Evolutionary conservation across 305 asterid species (phyloP).

Genomic region (Fraxinus greggii): DNA sequence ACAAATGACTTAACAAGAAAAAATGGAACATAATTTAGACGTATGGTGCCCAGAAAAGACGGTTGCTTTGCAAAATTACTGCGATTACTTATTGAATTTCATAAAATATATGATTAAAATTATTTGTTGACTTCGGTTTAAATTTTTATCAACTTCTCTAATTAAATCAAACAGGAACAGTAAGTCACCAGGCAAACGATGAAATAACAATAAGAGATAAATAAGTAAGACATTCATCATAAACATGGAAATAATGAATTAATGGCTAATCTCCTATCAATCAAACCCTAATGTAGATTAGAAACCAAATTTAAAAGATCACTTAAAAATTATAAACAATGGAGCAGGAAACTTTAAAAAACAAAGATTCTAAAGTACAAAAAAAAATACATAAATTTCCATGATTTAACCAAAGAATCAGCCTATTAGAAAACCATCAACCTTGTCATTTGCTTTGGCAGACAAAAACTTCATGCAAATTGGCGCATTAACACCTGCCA

Average conservation of each 20-base stretch:
- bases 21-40: neutral
- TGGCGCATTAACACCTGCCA: constrained; percentile 47
- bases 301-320: neutral
- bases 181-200: neutral
- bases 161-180: neutral
- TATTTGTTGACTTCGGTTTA: neutral
- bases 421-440: constrained; percentile 24
- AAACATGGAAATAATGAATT: neutral
- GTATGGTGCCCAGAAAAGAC: neutral
- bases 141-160: neutral
- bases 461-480: constrained; percentile 62
- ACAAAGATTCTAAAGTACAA: neutral
- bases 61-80: neutral
- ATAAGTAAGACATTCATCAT: neutral
- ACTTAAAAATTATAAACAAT: neutral
- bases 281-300: neutral
- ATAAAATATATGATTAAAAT: neutral
- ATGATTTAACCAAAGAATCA: neutral
- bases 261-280: neutral
- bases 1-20: neutral
- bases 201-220: neutral
- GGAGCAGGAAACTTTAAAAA: neutral
- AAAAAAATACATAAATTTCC: neutral
- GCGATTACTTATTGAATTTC: neutral
- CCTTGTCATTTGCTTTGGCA: constrained; percentile 20